phyloP scores from a whole-genome alignment of 2,329 filamentous ascomycete genomes.

The Didymella exigua region DNA sequence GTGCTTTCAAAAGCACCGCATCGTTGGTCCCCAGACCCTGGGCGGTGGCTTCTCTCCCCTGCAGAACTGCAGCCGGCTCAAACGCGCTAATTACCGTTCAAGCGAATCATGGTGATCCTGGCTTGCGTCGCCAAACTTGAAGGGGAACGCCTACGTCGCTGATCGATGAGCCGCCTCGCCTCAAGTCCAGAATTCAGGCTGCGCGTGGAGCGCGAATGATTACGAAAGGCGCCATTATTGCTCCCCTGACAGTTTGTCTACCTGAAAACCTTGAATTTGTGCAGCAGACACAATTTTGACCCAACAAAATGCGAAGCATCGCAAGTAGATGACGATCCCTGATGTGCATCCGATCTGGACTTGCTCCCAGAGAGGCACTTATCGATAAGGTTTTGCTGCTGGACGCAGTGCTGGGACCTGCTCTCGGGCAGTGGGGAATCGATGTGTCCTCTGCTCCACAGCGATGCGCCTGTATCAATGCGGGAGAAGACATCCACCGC shows the following conservation, averaged over 20 bases:
- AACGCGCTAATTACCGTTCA: slow-evolving; percentile 19
- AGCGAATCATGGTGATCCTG: slow-evolving; percentile 28
- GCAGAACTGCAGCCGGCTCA: slow-evolving; percentile 3
- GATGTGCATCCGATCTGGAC: slow-evolving; percentile 37
- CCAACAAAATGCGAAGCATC: slow-evolving; percentile 4
- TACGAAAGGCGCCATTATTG: background rate
- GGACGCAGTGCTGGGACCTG: slow-evolving; percentile 14
- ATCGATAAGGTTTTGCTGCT: slow-evolving; percentile 24
- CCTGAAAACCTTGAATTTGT: background rate
- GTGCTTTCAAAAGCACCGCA: slow-evolving; percentile 22
- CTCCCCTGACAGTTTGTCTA: slow-evolving; percentile 12
- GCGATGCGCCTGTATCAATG: slow-evolving; percentile 10
- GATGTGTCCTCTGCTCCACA: slow-evolving; percentile 13
- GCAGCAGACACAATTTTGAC: background rate
- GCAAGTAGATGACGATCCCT: slow-evolving; percentile 18
- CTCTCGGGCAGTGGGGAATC: slow-evolving; percentile 7
- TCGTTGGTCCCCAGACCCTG: slow-evolving; percentile 14
- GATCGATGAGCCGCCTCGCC: slow-evolving; percentile 12
- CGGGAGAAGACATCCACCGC: background rate
- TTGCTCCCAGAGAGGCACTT: slow-evolving; percentile 9
- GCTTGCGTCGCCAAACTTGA: slow-evolving; percentile 15
- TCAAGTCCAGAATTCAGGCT: slow-evolving; percentile 12
- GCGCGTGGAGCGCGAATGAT: slow-evolving; percentile 11
- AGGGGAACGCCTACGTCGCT: slow-evolving; percentile 15
- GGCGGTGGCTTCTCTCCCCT: slow-evolving; percentile 16